Evolutionary conservation across 2,329 filamentous ascomycete genomes (phyloP).

Genomic region (Hymenoscyphus occultus): DNA sequence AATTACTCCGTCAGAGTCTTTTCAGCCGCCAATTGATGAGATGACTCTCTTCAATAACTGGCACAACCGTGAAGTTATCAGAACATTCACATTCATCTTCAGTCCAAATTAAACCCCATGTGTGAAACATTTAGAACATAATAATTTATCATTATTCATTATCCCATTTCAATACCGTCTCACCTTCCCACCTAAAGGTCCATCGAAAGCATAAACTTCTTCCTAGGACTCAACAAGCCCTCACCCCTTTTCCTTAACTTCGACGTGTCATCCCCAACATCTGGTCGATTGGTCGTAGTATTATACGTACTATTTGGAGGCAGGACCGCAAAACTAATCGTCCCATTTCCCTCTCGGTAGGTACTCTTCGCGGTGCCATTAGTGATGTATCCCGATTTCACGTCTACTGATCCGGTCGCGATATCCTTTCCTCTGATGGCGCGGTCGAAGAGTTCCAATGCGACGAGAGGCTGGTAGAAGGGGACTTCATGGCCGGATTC

Average conservation of each 20-base stretch:
- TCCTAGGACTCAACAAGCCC: not conserved
- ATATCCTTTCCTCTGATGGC: conserved; percentile 49
- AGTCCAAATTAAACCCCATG: no score
- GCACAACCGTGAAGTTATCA: no score
- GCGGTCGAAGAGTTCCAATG: conserved; percentile 51
- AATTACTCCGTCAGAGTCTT: no score
- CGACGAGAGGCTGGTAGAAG: conserved; percentile 51
- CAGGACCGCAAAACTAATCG: conserved; percentile 45
- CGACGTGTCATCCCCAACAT: conserved; percentile 19
- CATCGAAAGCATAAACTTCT: conserved; percentile 6
- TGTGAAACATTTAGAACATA: no score
- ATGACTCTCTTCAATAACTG: no score
- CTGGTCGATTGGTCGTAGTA: conserved; percentile 42
- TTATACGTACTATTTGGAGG: conserved; percentile 48
- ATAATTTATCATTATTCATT: no score
- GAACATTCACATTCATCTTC: no score
- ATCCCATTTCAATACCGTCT: not conserved
- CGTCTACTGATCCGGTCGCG: conserved; percentile 50
- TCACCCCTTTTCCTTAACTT: conserved; percentile 4
- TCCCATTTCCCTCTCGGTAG: conserved; percentile 32
- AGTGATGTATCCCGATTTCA: conserved; percentile 30
- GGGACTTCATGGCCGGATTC: conserved; percentile 56
- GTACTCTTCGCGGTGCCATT: conserved; percentile 26
- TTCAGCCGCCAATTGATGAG: no score
- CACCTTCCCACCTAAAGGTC: not conserved